Evolutionary conservation across 2,329 filamentous ascomycete species (phyloP).

Genomic region (Penicillium freii): DNA sequence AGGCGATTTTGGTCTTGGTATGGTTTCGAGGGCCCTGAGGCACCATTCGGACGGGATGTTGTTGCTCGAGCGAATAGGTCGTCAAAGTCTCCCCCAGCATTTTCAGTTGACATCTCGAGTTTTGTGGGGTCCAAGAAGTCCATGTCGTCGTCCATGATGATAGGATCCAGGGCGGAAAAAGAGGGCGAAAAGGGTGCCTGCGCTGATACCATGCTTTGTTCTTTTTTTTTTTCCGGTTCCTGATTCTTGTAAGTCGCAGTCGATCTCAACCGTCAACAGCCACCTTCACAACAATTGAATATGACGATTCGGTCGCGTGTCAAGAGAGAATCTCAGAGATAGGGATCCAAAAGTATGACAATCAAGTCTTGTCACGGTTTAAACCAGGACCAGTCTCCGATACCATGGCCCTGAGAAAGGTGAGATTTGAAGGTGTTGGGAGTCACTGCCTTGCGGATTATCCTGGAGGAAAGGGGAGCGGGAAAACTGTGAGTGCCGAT

Average conservation of each 20-base stretch:
- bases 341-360: not conserved
- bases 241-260: conserved; percentile 7
- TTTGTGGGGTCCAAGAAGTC: conserved; percentile 43
- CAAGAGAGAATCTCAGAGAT: conserved; percentile 2
- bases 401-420: conserved; percentile 22
- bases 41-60: conserved; percentile 30
- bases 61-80: conserved; percentile 40
- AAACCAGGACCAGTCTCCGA: conserved; percentile 21
- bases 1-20: conserved; percentile 35
- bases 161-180: conserved; percentile 41
- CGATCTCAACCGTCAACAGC: conserved; percentile 13
- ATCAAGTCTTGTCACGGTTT: conserved; percentile 8
- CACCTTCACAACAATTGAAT: conserved; percentile 5
- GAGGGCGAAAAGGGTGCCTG: conserved; percentile 38
- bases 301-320: not conserved
- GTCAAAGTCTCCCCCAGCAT: conserved; percentile 44
- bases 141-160: conserved; percentile 46
- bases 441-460: conserved; percentile 19
- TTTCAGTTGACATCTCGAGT: conserved; percentile 37
- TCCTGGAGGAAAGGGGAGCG: conserved; percentile 28
- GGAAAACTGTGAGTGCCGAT: conserved; percentile 29
- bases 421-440: conserved; percentile 1
- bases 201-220: conserved; percentile 38
- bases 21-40: conserved; percentile 30
- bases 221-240: not conserved